phyloP scores from a whole-genome alignment of 176 grass and related monocot genomes.

The Rhynchospora pubera region DNA sequence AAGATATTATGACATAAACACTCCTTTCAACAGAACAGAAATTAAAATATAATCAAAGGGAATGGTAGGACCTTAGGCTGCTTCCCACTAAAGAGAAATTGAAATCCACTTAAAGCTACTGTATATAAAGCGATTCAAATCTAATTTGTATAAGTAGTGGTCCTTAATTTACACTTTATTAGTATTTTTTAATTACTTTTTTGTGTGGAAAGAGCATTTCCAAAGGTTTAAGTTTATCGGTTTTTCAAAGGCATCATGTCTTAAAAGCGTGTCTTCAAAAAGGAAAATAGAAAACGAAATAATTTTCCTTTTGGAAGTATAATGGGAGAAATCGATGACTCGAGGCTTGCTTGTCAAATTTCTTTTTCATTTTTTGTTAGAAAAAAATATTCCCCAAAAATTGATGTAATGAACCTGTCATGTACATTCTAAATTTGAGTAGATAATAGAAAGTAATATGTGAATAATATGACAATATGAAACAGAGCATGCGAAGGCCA shows the following conservation, averaged over 20 bases:
- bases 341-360: not conserved
- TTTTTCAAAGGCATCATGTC: not conserved
- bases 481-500: constrained; percentile 68
- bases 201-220: not conserved
- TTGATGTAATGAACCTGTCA: not conserved
- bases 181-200: not conserved
- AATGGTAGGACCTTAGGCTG: constrained; percentile 43
- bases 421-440: not conserved
- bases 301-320: not conserved
- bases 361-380: not conserved
- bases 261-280: not conserved
- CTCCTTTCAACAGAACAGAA: not conserved
- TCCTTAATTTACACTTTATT: constrained; percentile 11
- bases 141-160: constrained; percentile 22
- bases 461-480: constrained; percentile 14
- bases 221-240: not conserved
- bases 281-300: not conserved
- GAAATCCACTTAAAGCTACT: constrained; percentile 26
- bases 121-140: constrained; percentile 12
- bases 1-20: not conserved
- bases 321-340: not conserved
- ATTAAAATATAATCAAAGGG: constrained; percentile 9
- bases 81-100: constrained; percentile 73
- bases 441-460: not conserved
- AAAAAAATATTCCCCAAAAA: not conserved